A percentile compares a stretch with the other conserved stretches of the same genome.
Conservation (phyloP, 2,329 filamentous ascomycete species). For the Cladosporium sp. region DNA sequence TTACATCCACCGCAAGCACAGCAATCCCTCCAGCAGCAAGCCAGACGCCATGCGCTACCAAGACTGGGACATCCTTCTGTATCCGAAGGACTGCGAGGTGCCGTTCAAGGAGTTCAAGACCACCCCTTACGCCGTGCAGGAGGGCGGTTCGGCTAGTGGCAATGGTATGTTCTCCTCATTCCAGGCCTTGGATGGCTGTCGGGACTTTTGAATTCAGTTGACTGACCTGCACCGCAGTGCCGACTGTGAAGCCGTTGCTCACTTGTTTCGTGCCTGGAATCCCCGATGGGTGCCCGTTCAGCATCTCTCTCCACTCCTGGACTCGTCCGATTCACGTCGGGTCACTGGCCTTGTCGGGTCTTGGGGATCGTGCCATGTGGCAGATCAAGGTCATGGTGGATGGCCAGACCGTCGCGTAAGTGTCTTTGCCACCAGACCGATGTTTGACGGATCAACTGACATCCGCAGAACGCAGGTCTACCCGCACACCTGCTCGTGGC, state of each 20-base stretch:
- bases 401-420: slow-evolving; percentile 55
- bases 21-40: neutral
- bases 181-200: neutral
- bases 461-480: slow-evolving; percentile 54
- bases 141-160: slow-evolving; percentile 28
- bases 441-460: neutral
- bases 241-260: slow-evolving; percentile 41
- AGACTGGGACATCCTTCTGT: slow-evolving; percentile 83
- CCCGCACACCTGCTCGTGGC: slow-evolving; percentile 56
- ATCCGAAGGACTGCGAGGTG: slow-evolving; percentile 58
- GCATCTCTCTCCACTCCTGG: slow-evolving; percentile 77
- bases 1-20: slow-evolving; percentile 10
- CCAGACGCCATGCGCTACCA: slow-evolving; percentile 70
- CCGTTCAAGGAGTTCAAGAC: slow-evolving; percentile 84
- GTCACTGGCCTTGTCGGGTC: neutral
- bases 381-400: slow-evolving; percentile 69
- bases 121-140: slow-evolving; percentile 66
- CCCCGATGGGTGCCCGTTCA: slow-evolving; percentile 60
- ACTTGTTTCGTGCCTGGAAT: slow-evolving; percentile 73
- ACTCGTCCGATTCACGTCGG: slow-evolving; percentile 1
- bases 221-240: slow-evolving; percentile 5
- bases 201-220: neutral
- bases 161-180: neutral
- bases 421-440: neutral
- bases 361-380: slow-evolving; percentile 42